Conservation (phyloP, 2,329 filamentous ascomycete genomes). For the Xylaria sp. region DNA sequence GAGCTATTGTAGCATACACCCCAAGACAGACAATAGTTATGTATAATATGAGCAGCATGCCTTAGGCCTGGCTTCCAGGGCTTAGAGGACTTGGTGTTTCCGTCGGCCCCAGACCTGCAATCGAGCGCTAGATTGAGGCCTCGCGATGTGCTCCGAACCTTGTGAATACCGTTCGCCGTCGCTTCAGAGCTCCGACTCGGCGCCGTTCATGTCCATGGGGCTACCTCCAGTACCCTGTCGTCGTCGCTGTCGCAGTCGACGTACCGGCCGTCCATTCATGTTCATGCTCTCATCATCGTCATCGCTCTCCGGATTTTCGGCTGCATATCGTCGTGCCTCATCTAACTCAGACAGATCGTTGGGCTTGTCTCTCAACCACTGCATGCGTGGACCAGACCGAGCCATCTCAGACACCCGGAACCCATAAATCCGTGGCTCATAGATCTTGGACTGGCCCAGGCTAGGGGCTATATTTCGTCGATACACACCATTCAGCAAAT, state of each 20-base stretch:
- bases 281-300: slow-evolving; percentile 49
- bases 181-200: slow-evolving; percentile 49
- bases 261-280: slow-evolving; percentile 37
- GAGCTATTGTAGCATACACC: not conserved
- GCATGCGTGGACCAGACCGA: slow-evolving; percentile 88
- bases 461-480: slow-evolving; percentile 83
- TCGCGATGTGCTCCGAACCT: not conserved
- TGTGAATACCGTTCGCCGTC: not conserved
- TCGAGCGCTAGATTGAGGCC: not conserved
- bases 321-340: slow-evolving; percentile 58
- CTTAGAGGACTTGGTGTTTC: not conserved
- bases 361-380: slow-evolving; percentile 86
- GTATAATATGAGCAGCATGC: not conserved
- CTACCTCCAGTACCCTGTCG: slow-evolving; percentile 49
- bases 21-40: not conserved
- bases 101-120: not conserved
- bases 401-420: slow-evolving; percentile 91
- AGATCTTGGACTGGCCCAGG: slow-evolving; percentile 75
- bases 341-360: slow-evolving; percentile 76
- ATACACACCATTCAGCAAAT: slow-evolving; percentile 77
- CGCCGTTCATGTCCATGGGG: slow-evolving; percentile 54
- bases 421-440: slow-evolving; percentile 93
- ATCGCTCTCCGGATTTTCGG: slow-evolving; percentile 52
- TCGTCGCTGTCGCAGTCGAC: slow-evolving; percentile 39
- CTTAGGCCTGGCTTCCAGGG: not conserved